Evolutionary conservation across 73 alveolate genomes (phyloP).

Genomic region (Paramecium primaurelia): DNA sequence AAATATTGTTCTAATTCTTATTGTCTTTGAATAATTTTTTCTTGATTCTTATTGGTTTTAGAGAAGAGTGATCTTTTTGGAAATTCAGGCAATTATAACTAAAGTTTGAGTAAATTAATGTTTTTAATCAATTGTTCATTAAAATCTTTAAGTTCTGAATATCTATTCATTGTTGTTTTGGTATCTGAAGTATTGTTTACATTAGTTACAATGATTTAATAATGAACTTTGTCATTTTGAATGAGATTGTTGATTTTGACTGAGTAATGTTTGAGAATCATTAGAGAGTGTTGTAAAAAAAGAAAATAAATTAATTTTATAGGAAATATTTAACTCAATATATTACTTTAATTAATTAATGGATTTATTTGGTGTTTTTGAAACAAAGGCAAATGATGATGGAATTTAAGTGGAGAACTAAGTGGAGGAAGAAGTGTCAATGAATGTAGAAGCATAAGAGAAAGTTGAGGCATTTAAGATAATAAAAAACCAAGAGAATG

Average conservation of each 20-base stretch:
- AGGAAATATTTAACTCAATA: not conserved
- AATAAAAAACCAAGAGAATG: not conserved
- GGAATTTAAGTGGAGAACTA: not conserved
- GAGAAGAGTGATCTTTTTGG: not conserved
- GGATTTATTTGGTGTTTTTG: conserved; percentile 53
- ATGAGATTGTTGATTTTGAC: not conserved
- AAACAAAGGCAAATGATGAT: not conserved
- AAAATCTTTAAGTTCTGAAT: not conserved
- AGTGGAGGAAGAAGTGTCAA: not conserved
- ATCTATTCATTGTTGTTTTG: not conserved
- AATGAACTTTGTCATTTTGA: not conserved
- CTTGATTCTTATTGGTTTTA: not conserved
- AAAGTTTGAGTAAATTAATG: not conserved
- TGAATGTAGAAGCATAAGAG: not conserved
- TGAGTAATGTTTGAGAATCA: not conserved
- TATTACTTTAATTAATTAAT: conserved; percentile 20
- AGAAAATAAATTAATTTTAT: not conserved
- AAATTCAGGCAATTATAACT: not conserved
- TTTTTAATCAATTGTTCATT: not conserved
- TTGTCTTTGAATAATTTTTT: not conserved
- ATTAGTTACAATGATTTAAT: not conserved
- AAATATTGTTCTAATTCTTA: not conserved
- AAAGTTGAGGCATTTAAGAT: not conserved
- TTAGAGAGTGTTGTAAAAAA: not conserved
- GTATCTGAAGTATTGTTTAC: not conserved